Conservation (phyloP, 352 stramenopile genomes). For the Phytophthora fragariae region DNA sequence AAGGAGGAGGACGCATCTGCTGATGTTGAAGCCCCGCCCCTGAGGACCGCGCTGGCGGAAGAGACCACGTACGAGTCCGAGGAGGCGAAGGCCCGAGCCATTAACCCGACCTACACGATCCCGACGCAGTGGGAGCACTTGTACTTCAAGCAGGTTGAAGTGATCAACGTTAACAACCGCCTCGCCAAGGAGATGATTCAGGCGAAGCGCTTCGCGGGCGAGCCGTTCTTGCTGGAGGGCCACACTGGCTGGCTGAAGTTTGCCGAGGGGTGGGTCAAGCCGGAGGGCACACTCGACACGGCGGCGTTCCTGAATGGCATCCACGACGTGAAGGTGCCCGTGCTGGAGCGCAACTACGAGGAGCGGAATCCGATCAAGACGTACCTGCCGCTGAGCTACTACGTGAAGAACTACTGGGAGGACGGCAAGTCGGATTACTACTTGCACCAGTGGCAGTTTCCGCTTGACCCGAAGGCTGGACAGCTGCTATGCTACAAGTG, state of each 20-base stretch:
- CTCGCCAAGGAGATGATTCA: slow-evolving; percentile 68
- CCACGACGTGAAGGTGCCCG: slow-evolving; percentile 81
- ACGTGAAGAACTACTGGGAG: slow-evolving; percentile 86
- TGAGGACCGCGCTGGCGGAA: slow-evolving; percentile 31
- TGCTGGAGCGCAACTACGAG: slow-evolving; percentile 84
- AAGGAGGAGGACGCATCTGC: neutral
- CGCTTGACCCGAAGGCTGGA: slow-evolving; percentile 70
- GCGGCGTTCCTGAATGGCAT: slow-evolving; percentile 70
- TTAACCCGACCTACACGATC: slow-evolving; percentile 69
- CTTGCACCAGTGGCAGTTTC: slow-evolving; percentile 97
- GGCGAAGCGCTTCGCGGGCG: slow-evolving; percentile 69
- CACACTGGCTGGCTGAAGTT: slow-evolving; percentile 75
- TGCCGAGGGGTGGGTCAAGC: slow-evolving; percentile 66
- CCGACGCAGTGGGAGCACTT: slow-evolving; percentile 79
- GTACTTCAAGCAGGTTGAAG: slow-evolving; percentile 65
- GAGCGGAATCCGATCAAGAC: slow-evolving; percentile 82
- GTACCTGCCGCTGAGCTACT: slow-evolving; percentile 70
- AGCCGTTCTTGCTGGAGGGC: slow-evolving; percentile 77
- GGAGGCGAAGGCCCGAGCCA: slow-evolving; percentile 43
- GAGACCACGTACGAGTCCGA: slow-evolving; percentile 36
- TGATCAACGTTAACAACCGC: slow-evolving; percentile 68
- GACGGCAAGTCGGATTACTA: slow-evolving; percentile 89
- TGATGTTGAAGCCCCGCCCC: slow-evolving; percentile 15
- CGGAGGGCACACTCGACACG: slow-evolving; percentile 63
- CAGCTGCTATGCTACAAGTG: slow-evolving; percentile 89